phyloP scores from a whole-genome alignment of 805 yeast species.

The Metschnikowia aberdeeniae region DNA sequence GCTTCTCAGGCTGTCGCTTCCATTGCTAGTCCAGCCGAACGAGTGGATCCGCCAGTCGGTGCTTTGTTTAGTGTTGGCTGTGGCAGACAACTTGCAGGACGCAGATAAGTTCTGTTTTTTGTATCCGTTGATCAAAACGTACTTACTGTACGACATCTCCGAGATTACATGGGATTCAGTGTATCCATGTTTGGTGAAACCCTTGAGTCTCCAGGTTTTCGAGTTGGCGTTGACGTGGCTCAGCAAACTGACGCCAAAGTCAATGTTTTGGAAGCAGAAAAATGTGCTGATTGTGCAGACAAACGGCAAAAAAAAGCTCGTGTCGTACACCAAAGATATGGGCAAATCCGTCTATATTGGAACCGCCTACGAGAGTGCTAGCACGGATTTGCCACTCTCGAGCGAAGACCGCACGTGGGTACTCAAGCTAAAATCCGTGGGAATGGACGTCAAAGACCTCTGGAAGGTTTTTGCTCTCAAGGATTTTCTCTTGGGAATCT shows the following conservation, averaged over 20 bases:
- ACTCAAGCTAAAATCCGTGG: constrained; percentile 66
- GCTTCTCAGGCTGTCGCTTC: constrained; percentile 34
- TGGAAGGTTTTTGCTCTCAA: constrained; percentile 80
- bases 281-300: constrained; percentile 16
- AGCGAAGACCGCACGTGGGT: constrained; percentile 70
- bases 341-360: constrained; percentile 36
- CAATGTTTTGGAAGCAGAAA: constrained; percentile 74
- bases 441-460: constrained; percentile 63
- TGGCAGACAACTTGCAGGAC: constrained; percentile 57
- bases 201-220: constrained; percentile 63
- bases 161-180: constrained; percentile 64
- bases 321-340: constrained; percentile 30
- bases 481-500: constrained; percentile 53
- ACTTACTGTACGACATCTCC: constrained; percentile 70
- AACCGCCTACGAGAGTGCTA: constrained; percentile 5
- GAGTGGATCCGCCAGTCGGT: constrained; percentile 76
- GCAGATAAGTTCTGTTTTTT: constrained; percentile 84
- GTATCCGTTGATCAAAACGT: constrained; percentile 75
- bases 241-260: constrained; percentile 48
- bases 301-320: constrained; percentile 19
- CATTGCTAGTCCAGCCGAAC: constrained; percentile 78
- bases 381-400: constrained; percentile 38
- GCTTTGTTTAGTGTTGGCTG: constrained; percentile 54
- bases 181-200: constrained; percentile 62
- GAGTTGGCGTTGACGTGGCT: constrained; percentile 71